phyloP scores from a whole-genome alignment of 2,329 filamentous ascomycete genomes.

The Mariannaea sp. region DNA sequence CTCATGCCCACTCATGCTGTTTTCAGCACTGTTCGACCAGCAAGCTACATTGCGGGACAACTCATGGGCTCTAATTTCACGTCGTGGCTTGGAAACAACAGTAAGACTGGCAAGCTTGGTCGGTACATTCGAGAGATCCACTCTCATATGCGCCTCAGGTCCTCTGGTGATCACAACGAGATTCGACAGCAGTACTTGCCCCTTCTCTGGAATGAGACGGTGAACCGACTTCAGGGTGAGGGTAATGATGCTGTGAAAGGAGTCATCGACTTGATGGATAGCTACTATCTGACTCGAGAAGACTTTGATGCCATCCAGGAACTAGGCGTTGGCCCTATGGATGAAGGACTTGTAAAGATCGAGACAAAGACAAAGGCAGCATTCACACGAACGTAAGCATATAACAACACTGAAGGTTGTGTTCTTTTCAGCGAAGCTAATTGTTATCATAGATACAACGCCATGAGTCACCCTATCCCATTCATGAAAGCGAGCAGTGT shows the following conservation, averaged over 20 bases:
- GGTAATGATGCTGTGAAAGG: conserved; percentile 82
- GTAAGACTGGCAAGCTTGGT: conserved; percentile 77
- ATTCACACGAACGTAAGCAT: conserved; percentile 83
- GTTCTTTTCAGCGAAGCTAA: conserved; percentile 11
- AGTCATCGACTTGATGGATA: conserved; percentile 95
- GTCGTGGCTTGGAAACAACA: conserved; percentile 93
- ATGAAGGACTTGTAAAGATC: conserved; percentile 74
- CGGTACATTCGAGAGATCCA: conserved; percentile 92
- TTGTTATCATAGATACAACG: conserved; percentile 74
- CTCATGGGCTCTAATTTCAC: conserved; percentile 80
- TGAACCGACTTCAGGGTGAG: conserved; percentile 74
- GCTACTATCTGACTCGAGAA: conserved; percentile 91
- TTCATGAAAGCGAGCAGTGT: conserved; percentile 93
- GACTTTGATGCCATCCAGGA: conserved; percentile 94
- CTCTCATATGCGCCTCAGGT: conserved; percentile 90
- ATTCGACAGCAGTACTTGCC: conserved; percentile 94
- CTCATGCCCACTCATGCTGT: conserved; percentile 96
- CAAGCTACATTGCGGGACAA: conserved; percentile 83
- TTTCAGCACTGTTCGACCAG: conserved; percentile 91
- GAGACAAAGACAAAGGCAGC: conserved; percentile 84
- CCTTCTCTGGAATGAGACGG: conserved; percentile 78
- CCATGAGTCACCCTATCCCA: conserved; percentile 82
- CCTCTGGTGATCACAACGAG: conserved; percentile 90
- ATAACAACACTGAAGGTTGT: conserved; percentile 2
- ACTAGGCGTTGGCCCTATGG: conserved; percentile 84